phyloP scores from a whole-genome alignment of 2,329 filamentous ascomycete genomes.

The Incumbomyces delicatus region DNA sequence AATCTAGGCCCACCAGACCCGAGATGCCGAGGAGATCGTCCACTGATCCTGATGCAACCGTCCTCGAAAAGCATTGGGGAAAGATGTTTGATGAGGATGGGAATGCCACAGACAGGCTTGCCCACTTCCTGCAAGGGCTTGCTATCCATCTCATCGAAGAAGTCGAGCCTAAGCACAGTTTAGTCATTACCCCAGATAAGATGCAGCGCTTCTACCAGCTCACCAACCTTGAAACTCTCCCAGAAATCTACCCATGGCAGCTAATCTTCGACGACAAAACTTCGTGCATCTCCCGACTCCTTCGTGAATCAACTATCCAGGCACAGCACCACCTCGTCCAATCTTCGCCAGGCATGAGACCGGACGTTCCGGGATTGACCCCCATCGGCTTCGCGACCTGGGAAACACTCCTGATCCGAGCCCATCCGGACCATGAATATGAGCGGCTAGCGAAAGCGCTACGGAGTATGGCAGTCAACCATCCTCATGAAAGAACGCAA shows the following conservation, averaged over 20 bases:
- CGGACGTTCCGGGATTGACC: constrained; percentile 56
- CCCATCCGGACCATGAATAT: constrained; percentile 67
- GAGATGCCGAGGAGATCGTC: constrained; percentile 30
- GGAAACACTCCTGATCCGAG: constrained; percentile 62
- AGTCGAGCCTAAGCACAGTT: constrained; percentile 54
- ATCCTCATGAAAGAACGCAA: constrained; percentile 56
- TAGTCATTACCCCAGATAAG: constrained; percentile 68
- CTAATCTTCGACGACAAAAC: constrained; percentile 49
- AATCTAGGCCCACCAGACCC: constrained; percentile 22
- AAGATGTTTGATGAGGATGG: constrained; percentile 60
- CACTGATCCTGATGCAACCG: constrained; percentile 42
- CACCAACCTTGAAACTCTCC: constrained; percentile 45
- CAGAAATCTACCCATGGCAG: constrained; percentile 59
- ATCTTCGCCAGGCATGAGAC: constrained; percentile 40
- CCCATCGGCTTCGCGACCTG: constrained; percentile 60
- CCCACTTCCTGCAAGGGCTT: constrained; percentile 62
- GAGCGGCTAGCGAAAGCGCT: constrained; percentile 60
- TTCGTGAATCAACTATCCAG: constrained; percentile 37
- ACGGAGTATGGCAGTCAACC: constrained; percentile 59
- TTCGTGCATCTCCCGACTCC: constrained; percentile 50
- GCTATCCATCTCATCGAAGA: constrained; percentile 65
- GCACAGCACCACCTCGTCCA: constrained; percentile 58
- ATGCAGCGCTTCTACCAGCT: constrained; percentile 63
- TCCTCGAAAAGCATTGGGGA: constrained; percentile 66
- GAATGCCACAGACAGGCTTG: constrained; percentile 56